phyloP scores from a whole-genome alignment of 1,284 basidiomycete species.

The Apiotrichum brassicae region DNA sequence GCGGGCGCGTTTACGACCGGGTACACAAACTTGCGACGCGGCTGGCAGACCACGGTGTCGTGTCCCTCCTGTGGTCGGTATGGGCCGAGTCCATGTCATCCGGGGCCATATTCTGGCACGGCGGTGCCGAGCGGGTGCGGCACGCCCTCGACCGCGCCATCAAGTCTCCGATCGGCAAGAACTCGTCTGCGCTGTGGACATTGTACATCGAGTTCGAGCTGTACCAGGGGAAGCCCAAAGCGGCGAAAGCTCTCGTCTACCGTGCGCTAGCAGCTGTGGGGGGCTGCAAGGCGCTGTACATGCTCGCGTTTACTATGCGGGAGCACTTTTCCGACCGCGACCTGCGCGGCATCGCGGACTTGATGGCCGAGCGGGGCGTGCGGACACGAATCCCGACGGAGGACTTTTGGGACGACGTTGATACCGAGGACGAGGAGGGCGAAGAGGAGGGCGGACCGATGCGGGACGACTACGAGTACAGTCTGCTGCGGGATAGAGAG shows the following conservation, averaged over 20 bases:
- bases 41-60: conserved; percentile 21
- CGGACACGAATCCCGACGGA: conserved; percentile 64
- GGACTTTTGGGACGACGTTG: conserved; percentile 49
- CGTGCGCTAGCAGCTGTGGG: conserved; percentile 63
- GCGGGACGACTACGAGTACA: conserved; percentile 31
- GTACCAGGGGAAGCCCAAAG: conserved; percentile 54
- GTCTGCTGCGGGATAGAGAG: conserved; percentile 34
- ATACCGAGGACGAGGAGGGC: conserved; percentile 26
- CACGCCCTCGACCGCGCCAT: conserved; percentile 36
- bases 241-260: conserved; percentile 71
- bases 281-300: conserved; percentile 60
- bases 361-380: conserved; percentile 75
- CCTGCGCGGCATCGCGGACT: conserved; percentile 61
- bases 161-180: conserved; percentile 24
- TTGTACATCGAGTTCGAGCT: conserved; percentile 79
- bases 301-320: conserved; percentile 75
- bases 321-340: conserved; percentile 61
- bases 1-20: conserved; percentile 45
- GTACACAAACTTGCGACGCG: conserved; percentile 39
- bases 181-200: conserved; percentile 57
- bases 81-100: conserved; percentile 39
- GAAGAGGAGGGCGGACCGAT: not conserved
- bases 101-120: conserved; percentile 36
- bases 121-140: conserved; percentile 39
- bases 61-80: conserved; percentile 37